Conservation (phyloP, 805 yeast species). For the Saturnispora sekii region DNA sequence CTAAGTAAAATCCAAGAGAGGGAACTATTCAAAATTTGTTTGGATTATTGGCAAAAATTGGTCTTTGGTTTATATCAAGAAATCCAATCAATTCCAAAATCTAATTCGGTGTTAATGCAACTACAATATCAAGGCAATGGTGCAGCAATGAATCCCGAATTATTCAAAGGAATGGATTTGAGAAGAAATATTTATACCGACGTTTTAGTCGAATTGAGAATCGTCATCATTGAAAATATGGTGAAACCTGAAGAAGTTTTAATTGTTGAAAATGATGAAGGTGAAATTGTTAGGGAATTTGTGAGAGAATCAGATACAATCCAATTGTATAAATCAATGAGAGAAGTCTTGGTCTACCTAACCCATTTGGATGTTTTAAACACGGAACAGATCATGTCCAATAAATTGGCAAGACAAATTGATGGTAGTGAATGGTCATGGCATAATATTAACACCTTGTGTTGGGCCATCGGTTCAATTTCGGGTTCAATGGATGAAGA, state of each 20-base stretch:
- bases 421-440: slow-evolving; percentile 99
- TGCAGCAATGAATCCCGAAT: slow-evolving; percentile 81
- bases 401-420: slow-evolving; percentile 81
- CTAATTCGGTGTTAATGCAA: slow-evolving; percentile 71
- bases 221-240: slow-evolving; percentile 95
- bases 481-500: slow-evolving; percentile 99
- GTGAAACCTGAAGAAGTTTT: slow-evolving; percentile 97
- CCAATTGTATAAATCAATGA: slow-evolving; percentile 87
- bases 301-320: slow-evolving; percentile 96
- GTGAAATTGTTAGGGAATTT: slow-evolving; percentile 95
- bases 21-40: slow-evolving; percentile 88
- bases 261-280: slow-evolving; percentile 96
- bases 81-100: slow-evolving; percentile 68
- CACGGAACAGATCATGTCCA: slow-evolving; percentile 89
- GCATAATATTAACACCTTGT: slow-evolving; percentile 92
- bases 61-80: slow-evolving; percentile 80
- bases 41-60: slow-evolving; percentile 88
- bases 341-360: slow-evolving; percentile 89
- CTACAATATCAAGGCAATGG: slow-evolving; percentile 52
- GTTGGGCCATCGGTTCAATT: slow-evolving; percentile 99
- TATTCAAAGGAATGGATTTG: slow-evolving; percentile 67
- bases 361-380: slow-evolving; percentile 93
- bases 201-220: slow-evolving; percentile 71
- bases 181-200: slow-evolving; percentile 79
- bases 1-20: slow-evolving; percentile 89